Base-by-base conservation (phyloP, 495 filamentous ascomycete genomes). In the Haplographium delicatum region DNA sequence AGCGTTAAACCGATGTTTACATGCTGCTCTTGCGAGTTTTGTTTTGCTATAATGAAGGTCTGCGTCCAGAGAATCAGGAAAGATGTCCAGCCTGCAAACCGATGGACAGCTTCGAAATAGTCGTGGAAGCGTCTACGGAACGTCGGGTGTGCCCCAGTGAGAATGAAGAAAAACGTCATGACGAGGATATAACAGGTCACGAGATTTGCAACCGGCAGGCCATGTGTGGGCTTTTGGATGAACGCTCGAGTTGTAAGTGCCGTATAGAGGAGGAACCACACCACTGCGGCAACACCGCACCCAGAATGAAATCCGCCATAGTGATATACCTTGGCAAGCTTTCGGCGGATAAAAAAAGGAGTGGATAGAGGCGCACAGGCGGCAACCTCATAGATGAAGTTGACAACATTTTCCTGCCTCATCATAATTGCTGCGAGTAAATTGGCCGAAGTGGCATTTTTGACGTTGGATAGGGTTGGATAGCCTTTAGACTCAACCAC, bases 301-400 rank as follows among this genome's bases (percentile, higher is more conserved):
- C 83, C 83, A 54, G 78, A 83, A 59, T 90, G 87, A 3, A 88
- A 71, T 13, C 87, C 87, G 23, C 87, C 87, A 62, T 85, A 85
- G 30, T 86, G 80, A 62, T 87, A 90, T 4, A 88, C 73, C 58
- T 88, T 86, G 26, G 85, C 83, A 0, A 77, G 75, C n/a, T 80
- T 67, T 0, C 72, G 74, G 18, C 87, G 83, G 41, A 87, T 68
- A 18, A 16, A 48, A 5, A 81, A 65, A 0, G 87, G 86, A 27
- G 75, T 73, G 4, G 71, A 79, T 46, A 72, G 68, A 0, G 86
- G 81, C 48, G 67, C 67, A 26, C 57, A 64, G 28, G 61, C 83
- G 50, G 79, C 82, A 25, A 82, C 53, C 41, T 68, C 65, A 59
- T 84, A 90, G 31, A 88, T 73, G 18, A 74, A 57, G 65, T 91